These are phyloP conservation scores for Leishmania aethiopica DNA, from an alignment of 208 protist species.

Conservation along the genomic window DNA sequence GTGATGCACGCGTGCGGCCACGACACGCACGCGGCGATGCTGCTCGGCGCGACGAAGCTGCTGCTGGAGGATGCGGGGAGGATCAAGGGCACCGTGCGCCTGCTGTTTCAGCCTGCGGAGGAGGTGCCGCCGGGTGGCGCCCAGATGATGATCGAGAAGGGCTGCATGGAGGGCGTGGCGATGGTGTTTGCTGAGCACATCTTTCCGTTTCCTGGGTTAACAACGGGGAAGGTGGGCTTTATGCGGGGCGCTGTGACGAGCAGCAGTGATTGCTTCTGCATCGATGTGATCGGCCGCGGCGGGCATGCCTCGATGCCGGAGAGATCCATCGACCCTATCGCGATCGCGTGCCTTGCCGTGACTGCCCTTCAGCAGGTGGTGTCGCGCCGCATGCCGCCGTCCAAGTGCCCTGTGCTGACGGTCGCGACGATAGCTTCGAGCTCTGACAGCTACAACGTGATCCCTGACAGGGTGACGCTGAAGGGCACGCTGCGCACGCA, in stretches of 20 bases:
- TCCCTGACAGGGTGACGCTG: constrained; percentile 49
- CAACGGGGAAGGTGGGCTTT: not conserved
- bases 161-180: constrained; percentile 59
- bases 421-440: constrained; percentile 40
- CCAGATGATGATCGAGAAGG: constrained; percentile 45
- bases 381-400: constrained; percentile 44
- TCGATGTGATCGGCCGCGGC: constrained; percentile 26
- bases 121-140: constrained; percentile 62
- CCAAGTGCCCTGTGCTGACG: constrained; percentile 47
- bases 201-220: not conserved
- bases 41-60: constrained; percentile 58
- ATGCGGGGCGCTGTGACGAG: not conserved
- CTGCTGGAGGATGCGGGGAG: constrained; percentile 41
- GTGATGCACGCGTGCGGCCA: constrained; percentile 76
- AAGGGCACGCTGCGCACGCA: constrained; percentile 41
- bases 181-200: constrained; percentile 54
- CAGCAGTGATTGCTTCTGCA: not conserved
- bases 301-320: constrained; percentile 71
- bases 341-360: constrained; percentile 43
- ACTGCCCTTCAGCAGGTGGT: constrained; percentile 57
- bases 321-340: constrained; percentile 50
- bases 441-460: constrained; percentile 63
- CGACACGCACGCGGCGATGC: constrained; percentile 67
- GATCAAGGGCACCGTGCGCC: constrained; percentile 69
- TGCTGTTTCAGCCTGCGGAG: constrained; percentile 79